Evolutionary conservation across 2,329 filamentous ascomycete species (phyloP).

Genomic region (Venturia effusa): DNA sequence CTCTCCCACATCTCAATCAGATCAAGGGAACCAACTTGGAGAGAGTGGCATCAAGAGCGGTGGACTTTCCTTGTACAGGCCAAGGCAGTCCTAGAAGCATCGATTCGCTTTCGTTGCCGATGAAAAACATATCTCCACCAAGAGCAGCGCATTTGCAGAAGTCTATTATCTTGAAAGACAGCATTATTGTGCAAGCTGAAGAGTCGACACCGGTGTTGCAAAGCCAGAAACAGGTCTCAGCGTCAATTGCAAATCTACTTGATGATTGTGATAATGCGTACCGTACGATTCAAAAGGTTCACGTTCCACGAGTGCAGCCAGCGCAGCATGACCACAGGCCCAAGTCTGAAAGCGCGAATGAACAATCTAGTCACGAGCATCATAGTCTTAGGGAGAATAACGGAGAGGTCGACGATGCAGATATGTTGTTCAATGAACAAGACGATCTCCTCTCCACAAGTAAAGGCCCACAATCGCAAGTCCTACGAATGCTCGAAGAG

Average conservation of each 20-base stretch:
- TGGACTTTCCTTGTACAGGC: background rate
- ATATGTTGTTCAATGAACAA: background rate
- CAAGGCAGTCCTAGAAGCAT: background rate
- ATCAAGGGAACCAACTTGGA: background rate
- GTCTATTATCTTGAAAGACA: background rate
- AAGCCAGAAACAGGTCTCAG: background rate
- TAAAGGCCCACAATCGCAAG: background rate
- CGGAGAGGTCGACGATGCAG: background rate
- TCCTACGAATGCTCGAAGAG: background rate
- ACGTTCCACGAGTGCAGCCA: background rate
- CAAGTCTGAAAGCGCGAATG: background rate
- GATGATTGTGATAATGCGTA: background rate
- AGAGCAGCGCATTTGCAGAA: background rate
- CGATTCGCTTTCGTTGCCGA: background rate
- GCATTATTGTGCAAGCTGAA: background rate
- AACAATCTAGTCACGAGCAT: background rate
- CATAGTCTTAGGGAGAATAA: background rate
- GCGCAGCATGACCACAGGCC: background rate
- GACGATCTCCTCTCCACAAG: background rate
- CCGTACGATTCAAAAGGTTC: background rate
- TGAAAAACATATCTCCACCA: background rate
- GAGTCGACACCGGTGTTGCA: background rate
- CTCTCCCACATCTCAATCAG: background rate
- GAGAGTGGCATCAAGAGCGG: background rate
- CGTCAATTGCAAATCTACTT: background rate